These are phyloP conservation scores for Paramecium caudatum DNA, from an alignment of 73 alveolate genomes.

Conservation along the genomic window DNA sequence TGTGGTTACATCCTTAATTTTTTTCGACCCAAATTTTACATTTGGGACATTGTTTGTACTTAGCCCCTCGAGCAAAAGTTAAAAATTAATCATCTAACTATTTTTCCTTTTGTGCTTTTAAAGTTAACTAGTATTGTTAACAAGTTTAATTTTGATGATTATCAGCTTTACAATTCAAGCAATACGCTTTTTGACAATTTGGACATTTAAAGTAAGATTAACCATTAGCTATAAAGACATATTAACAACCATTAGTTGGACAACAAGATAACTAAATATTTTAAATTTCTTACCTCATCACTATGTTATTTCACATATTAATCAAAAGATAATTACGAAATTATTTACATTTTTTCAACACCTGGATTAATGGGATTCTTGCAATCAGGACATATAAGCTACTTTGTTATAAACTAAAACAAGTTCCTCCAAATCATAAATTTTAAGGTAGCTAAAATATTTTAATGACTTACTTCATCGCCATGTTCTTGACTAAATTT, in stretches of 20 bases:
- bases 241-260: not conserved
- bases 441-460: too few relatives aligned
- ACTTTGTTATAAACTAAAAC: too few relatives aligned
- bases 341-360: too few relatives aligned
- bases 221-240: not conserved
- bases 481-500: too few relatives aligned
- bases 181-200: not conserved
- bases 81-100: slow-evolving; percentile 77
- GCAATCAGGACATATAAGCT: too few relatives aligned
- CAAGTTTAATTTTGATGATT: not conserved
- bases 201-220: not conserved
- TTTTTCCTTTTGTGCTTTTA: too few relatives aligned
- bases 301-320: not conserved
- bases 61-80: slow-evolving; percentile 76
- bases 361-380: too few relatives aligned
- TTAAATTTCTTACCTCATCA: not conserved
- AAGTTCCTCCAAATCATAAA: too few relatives aligned
- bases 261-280: not conserved
- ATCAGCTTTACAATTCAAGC: not conserved
- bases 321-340: too few relatives aligned
- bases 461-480: too few relatives aligned
- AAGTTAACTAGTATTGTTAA: not conserved
- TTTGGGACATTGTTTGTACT: slow-evolving; percentile 81
- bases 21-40: slow-evolving; percentile 83
- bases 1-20: slow-evolving; percentile 76